Base-by-base conservation (phyloP, 2,329 filamentous ascomycete genomes). In the Xylariaceae sp. region DNA sequence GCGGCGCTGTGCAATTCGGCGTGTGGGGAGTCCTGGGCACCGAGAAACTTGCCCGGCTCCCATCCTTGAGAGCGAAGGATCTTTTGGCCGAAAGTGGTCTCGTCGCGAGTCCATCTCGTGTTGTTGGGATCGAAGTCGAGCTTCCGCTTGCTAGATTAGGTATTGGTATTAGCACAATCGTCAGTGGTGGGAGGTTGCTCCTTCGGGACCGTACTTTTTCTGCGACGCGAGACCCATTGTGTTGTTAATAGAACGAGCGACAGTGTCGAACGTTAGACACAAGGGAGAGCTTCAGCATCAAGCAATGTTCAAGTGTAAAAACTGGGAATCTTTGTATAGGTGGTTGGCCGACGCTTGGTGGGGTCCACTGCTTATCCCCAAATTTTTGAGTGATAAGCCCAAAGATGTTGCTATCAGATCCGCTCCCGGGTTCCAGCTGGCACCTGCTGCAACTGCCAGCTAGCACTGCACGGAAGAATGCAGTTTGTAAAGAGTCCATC, bases 121-220 rank as follows among this genome's bases (percentile, higher is more conserved):
- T 97, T 99, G 74, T 97, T 97, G 7, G 94, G 94, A 72, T 99
- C 94, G 68, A 88, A 81, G 60, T 87, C 88, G 66, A 97, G 85
- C 74, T 93, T 96, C 44, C 78, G 78, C 61, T 67, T 70, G 56
- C 69, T 73, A 47, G 5, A 57, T 6, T 17, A 36, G 49, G 43
- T n/a, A 14, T 45, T 34, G 17, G 13, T 14, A 31, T 55, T 48
- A 62, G 53, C 40, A 56, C 31, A 1, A 18, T 14, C 22, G 7
- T 14, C 13, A 12, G 17, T 6, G 31, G 31, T 14, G 22, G 14
- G 38, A 18, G n/a, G 14, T 12, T 16, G 5, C 19, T 3, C 22
- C 6, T 43, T 12, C 2, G 16, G n/a, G 19, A n/a, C 2, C 60
- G 43, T 63, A 66, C 63, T 54, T 61, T 42, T 53, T 59, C 43